These are phyloP conservation scores for Zostera marina DNA, from an alignment of 116 monocot genomes.

Conservation along the genomic window DNA sequence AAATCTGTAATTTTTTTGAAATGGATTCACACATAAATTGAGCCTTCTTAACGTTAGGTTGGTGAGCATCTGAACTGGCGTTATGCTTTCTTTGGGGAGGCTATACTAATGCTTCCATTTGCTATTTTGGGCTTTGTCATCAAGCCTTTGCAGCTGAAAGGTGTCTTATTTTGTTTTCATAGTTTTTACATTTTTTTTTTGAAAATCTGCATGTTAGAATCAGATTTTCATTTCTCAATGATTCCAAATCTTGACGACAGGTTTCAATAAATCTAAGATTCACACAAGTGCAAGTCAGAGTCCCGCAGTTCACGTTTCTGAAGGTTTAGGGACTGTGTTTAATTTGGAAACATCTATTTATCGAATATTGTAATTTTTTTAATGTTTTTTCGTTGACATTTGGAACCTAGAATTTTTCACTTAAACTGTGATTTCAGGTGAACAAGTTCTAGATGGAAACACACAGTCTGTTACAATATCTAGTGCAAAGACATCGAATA, in stretches of 20 bases:
- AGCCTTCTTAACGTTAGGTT: constrained; percentile 36
- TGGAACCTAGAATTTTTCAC: neutral
- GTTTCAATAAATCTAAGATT: constrained; percentile 40
- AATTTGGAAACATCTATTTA: neutral
- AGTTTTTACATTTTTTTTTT: neutral
- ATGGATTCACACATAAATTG: neutral
- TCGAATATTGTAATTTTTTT: neutral
- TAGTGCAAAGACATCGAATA: neutral
- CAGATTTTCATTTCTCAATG: neutral
- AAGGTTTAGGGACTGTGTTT: constrained; percentile 1
- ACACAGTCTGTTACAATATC: neutral
- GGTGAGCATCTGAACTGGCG: constrained; percentile 75
- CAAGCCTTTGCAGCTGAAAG: constrained; percentile 78
- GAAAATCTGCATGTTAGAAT: neutral
- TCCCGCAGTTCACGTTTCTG: constrained; percentile 17
- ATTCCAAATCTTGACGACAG: constrained; percentile 16
- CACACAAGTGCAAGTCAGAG: constrained; percentile 13
- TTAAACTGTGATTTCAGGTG: constrained; percentile 1
- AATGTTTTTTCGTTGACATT: neutral
- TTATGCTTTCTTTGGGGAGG: constrained; percentile 75
- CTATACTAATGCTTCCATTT: constrained; percentile 97
- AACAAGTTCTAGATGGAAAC: neutral
- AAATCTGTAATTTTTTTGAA: neutral
- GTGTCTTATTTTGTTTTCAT: constrained; percentile 12
- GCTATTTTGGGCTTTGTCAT: constrained; percentile 73